Evolutionary conservation across 768 basidiomycete genomes (phyloP), one percentile per base, ranked within the genome.

Genomic region (Termitomyces sp.): DNA sequence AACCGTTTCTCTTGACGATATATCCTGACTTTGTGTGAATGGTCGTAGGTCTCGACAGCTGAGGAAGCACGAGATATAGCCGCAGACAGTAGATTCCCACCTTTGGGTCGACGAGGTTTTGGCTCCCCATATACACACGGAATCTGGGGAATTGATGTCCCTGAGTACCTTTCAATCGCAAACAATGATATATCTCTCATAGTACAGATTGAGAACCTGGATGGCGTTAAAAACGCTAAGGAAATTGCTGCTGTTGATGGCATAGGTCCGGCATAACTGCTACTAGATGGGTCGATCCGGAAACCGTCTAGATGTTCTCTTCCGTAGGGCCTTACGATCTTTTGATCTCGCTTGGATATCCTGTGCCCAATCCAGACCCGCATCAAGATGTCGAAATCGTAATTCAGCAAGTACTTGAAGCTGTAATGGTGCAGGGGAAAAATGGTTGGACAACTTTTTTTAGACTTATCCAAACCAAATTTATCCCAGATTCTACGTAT

Each of bases 291-390:
- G 8, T 24, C 32, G 22, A 21, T 28, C 11, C 14, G 28, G 9
- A 37, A 14, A 32, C 11, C 11, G 19, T 56, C 1, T 42, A 76
- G 74, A 76, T 54, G 72, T 68, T 8, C 54, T 67, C 22, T 65
- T 69, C n/a, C 67, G 79, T 87, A 51, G 85, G 85, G 3, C 85
- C 85, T 3, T 87, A 81, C 57, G 85, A 87, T 62, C 74, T 88
- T 41, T 88, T 86, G 1, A 72, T 85, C 49, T 75, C 78, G 1
- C 71, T 85, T 26, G 84, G 85, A 35, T 81, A 77, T 62, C 77
- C 81, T 1, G 68, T 81, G 5, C 85, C 85, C 15, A 76, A 77
- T 30, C 86, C 84, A 0, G 80, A 87, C 59, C 82, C 83, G 0
- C 81, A 86, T 57, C 81, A 84, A 0, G 78, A 83, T 2, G 79